Conservation (phyloP, 2,329 filamentous ascomycete species). For the Clarireedia monteithiana region DNA sequence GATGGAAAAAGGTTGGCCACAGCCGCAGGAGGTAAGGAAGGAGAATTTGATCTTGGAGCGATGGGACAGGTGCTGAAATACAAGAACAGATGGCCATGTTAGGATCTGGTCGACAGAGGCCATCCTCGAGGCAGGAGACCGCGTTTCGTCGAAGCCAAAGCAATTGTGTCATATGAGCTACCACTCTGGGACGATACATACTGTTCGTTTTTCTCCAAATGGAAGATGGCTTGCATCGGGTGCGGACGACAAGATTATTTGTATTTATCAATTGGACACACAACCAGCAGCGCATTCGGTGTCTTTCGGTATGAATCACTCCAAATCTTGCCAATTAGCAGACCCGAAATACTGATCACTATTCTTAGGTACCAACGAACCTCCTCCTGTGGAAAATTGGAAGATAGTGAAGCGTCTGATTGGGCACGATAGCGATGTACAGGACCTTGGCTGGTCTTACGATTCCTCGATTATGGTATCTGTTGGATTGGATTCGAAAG, state of each 20-base stretch:
- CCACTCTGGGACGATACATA: constrained; percentile 94
- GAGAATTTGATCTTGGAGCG: background rate
- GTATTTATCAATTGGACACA: constrained; percentile 81
- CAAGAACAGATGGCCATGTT: constrained; percentile 73
- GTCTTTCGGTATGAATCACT: constrained; percentile 60
- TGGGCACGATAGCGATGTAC: constrained; percentile 96
- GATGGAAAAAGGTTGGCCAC: constrained; percentile 89
- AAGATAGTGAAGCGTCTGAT: constrained; percentile 89
- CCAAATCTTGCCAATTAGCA: constrained; percentile 4
- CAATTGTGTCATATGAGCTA: constrained; percentile 98
- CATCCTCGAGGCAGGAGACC: constrained; percentile 71
- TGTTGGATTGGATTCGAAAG: constrained; percentile 92
- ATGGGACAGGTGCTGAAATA: constrained; percentile 16
- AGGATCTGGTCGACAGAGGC: constrained; percentile 97
- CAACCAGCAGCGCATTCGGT: constrained; percentile 68
- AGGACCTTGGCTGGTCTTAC: constrained; percentile 93
- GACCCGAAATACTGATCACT: background rate
- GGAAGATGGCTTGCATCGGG: constrained; percentile 93
- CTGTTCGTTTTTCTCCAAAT: constrained; percentile 92
- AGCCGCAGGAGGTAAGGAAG: constrained; percentile 71
- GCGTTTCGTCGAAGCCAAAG: constrained; percentile 61
- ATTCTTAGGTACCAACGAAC: constrained; percentile 63
- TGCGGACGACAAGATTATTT: constrained; percentile 98
- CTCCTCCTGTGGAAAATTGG: constrained; percentile 95
- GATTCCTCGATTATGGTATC: constrained; percentile 95